phyloP scores from a whole-genome alignment of 257 asterid species.

The Lycium barbarum region DNA sequence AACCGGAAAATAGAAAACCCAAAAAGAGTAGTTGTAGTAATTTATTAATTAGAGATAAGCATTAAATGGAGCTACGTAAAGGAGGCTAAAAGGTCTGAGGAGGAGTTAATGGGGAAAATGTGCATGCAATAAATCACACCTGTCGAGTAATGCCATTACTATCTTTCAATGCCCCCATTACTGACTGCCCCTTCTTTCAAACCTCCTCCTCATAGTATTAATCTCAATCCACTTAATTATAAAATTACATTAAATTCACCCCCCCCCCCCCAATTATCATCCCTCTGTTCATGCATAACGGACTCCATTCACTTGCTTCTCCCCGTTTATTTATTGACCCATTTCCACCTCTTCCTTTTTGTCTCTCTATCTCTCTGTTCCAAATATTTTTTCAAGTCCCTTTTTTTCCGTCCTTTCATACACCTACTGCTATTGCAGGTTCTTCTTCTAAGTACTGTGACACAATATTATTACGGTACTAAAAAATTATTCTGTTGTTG shows the following conservation, averaged over 20 bases:
- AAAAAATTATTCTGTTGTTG: too few relatives aligned
- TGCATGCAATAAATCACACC: conserved; percentile 44
- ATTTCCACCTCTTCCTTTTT: background rate
- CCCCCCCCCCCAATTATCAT: background rate
- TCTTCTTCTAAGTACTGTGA: too few relatives aligned
- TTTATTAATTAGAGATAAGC: background rate
- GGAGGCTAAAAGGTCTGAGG: background rate
- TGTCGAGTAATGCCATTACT: conserved; percentile 36
- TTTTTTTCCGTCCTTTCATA: background rate
- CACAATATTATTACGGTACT: too few relatives aligned
- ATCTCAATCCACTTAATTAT: background rate
- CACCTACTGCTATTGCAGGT: too few relatives aligned
- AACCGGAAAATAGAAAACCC: too few relatives aligned
- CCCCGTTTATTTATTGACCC: background rate
- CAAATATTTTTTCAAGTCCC: background rate
- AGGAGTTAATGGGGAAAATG: conserved; percentile 2
- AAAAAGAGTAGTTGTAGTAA: too few relatives aligned
- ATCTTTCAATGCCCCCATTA: conserved; percentile 53
- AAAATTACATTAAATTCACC: too few relatives aligned
- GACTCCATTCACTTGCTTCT: background rate
- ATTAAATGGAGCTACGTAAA: background rate
- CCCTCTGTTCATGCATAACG: background rate
- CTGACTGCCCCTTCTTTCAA: conserved; percentile 29
- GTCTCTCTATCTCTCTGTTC: background rate
- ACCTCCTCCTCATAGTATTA: background rate